These are phyloP conservation scores for Discostella stelligera DNA, from an alignment of 352 stramenopile species.

Conservation along the genomic window DNA sequence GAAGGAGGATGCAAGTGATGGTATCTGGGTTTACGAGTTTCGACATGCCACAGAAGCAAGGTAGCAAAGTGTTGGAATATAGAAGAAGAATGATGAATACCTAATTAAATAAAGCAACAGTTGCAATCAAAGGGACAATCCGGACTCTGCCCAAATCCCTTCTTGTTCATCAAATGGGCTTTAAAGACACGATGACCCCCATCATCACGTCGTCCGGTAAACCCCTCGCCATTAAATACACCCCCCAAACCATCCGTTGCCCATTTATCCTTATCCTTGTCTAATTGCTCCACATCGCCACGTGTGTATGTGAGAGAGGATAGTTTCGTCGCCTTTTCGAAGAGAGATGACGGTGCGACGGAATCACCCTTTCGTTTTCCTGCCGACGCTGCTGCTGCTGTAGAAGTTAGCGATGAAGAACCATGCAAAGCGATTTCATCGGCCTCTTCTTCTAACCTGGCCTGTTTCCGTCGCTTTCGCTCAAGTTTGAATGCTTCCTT, in stretches of 20 bases:
- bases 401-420: background rate
- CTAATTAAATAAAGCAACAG: conserved; percentile 83
- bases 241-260: conserved; percentile 76
- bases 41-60: no score
- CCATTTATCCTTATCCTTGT: conserved; percentile 45
- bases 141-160: conserved; percentile 59
- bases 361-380: conserved; percentile 16
- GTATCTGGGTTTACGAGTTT: conserved; percentile 63
- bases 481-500: conserved; percentile 21
- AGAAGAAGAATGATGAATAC: no score
- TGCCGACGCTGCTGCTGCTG: background rate
- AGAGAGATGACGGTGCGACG: conserved; percentile 12
- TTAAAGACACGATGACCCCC: conserved; percentile 80
- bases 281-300: conserved; percentile 20
- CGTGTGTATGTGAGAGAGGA: conserved; percentile 33
- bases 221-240: conserved; percentile 73
- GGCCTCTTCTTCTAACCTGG: conserved; percentile 36
- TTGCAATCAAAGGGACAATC: conserved; percentile 83
- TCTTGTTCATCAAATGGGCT: conserved; percentile 79
- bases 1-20: conserved; percentile 42
- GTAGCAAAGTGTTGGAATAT: no score
- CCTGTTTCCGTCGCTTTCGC: conserved; percentile 34
- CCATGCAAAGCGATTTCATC: conserved; percentile 24
- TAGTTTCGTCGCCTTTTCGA: conserved; percentile 23
- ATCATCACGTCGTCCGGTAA: conserved; percentile 71